Conservation (phyloP, 73 alveolate species). For the Uronychia setigera region DNA sequence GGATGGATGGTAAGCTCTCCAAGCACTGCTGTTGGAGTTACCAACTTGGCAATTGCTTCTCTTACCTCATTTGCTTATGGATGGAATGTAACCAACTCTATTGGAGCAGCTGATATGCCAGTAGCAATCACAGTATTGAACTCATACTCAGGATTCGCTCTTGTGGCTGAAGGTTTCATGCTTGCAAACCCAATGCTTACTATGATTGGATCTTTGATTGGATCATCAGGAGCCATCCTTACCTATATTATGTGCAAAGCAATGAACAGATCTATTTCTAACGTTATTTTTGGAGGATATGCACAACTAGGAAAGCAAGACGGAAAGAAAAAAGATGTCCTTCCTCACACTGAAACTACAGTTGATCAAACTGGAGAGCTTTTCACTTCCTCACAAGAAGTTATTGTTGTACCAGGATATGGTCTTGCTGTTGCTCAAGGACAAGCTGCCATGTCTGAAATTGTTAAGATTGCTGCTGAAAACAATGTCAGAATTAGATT, state of each 20-base stretch:
- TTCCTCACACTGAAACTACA: constrained; percentile 40
- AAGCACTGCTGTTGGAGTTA: constrained; percentile 50
- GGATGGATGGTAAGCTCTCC: constrained; percentile 4
- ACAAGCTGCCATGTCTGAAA: constrained; percentile 54
- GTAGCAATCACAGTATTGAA: constrained; percentile 86
- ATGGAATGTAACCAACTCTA: constrained; percentile 71
- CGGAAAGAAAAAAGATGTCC: constrained; percentile 12
- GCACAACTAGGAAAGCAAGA: constrained; percentile 41
- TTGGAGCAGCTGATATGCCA: constrained; percentile 96
- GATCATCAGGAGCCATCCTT: constrained; percentile 88
- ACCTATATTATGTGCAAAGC: constrained; percentile 87
- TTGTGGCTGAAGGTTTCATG: constrained; percentile 83
- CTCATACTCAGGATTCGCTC: constrained; percentile 83
- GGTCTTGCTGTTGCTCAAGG: constrained; percentile 91
- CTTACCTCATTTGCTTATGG: constrained; percentile 63
- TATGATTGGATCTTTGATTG: constrained; percentile 83
- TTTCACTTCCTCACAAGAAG: constrained; percentile 35
- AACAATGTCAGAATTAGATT: constrained; percentile 68
- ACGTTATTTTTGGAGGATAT: constrained; percentile 70
- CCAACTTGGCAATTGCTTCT: constrained; percentile 56
- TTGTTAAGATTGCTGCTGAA: constrained; percentile 31
- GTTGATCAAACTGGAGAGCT: constrained; percentile 52
- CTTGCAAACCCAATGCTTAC: constrained; percentile 65
- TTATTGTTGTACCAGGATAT: constrained; percentile 86
- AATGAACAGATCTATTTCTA: constrained; percentile 74